phyloP scores from a whole-genome alignment of 805 yeast genomes.

The Saturnispora sekii region DNA sequence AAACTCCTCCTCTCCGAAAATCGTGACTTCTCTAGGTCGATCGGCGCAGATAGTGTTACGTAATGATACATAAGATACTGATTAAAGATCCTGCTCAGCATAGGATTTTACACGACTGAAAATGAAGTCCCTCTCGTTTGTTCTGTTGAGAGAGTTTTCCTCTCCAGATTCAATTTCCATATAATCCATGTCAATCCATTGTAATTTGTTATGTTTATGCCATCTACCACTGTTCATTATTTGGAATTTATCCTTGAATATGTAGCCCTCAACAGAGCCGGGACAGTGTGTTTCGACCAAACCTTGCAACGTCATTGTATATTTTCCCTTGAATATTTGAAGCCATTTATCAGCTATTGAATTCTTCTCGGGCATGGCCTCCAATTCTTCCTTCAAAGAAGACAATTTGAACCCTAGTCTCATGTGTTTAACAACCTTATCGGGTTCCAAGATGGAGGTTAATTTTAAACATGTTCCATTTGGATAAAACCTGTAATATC shows the following conservation, averaged over 20 bases:
- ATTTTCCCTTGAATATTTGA: slow-evolving; percentile 40
- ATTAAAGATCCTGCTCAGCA: neutral
- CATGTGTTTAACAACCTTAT: slow-evolving; percentile 49
- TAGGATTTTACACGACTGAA: slow-evolving; percentile 51
- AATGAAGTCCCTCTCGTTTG: slow-evolving; percentile 70
- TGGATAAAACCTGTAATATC: slow-evolving; percentile 73
- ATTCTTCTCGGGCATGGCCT: neutral
- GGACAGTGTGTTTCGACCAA: slow-evolving; percentile 39
- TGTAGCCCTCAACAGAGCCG: slow-evolving; percentile 52
- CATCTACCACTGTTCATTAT: slow-evolving; percentile 49
- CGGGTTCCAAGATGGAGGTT: slow-evolving; percentile 66
- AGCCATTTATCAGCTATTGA: slow-evolving; percentile 17
- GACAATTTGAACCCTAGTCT: slow-evolving; percentile 16
- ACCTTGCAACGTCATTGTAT: slow-evolving; percentile 50
- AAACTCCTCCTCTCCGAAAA: too few relatives aligned
- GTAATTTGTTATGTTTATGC: slow-evolving; percentile 56
- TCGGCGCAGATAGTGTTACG: too few relatives aligned
- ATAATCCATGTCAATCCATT: slow-evolving; percentile 60
- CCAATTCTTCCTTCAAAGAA: slow-evolving; percentile 18
- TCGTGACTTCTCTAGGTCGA: too few relatives aligned
- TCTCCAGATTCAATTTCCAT: slow-evolving; percentile 19
- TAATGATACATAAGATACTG: too few relatives aligned
- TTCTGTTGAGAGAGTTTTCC: slow-evolving; percentile 35
- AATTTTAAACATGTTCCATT: slow-evolving; percentile 69
- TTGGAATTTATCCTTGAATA: slow-evolving; percentile 52